Conservation (phyloP, 1,284 basidiomycete genomes). For the Trametes sp. region DNA sequence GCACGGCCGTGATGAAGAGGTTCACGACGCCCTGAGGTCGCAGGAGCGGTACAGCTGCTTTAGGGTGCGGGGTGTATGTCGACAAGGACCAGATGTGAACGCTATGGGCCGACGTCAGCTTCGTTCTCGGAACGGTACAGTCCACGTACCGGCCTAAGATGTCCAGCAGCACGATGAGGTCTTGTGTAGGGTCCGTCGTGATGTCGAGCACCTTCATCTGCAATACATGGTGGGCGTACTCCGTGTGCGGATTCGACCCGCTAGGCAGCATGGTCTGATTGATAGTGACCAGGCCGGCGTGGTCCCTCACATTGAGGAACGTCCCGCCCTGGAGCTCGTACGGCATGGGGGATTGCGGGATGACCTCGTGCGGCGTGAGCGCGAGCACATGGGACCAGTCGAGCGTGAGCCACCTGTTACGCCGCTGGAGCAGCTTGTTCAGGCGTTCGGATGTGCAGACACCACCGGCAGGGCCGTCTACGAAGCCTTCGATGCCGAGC, state of each 20-base stretch:
- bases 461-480: constrained; percentile 39
- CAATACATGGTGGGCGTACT: constrained; percentile 28
- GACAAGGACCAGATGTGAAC: constrained; percentile 51
- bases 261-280: constrained; percentile 16
- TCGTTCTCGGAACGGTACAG: too few relatives aligned
- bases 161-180: constrained; percentile 58
- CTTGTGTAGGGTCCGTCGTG: constrained; percentile 66
- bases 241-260: background rate
- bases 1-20: constrained; percentile 48
- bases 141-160: constrained; percentile 32
- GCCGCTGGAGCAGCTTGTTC: constrained; percentile 45
- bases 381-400: constrained; percentile 41
- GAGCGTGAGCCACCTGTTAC: constrained; percentile 51
- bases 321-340: constrained; percentile 66
- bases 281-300: constrained; percentile 3
- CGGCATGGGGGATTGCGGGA: constrained; percentile 54
- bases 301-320: constrained; percentile 49
- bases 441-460: constrained; percentile 49
- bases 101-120: background rate
- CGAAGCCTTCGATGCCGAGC: constrained; percentile 53
- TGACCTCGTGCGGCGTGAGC: constrained; percentile 25
- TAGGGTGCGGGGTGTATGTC: constrained; percentile 50
- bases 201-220: constrained; percentile 58
- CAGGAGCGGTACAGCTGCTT: constrained; percentile 35
- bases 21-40: constrained; percentile 41